Evolutionary conservation across 2,329 filamentous ascomycete species (phyloP), one percentile per base, ranked within the genome.

Genomic region (Stagonosporopsis tanaceti): DNA sequence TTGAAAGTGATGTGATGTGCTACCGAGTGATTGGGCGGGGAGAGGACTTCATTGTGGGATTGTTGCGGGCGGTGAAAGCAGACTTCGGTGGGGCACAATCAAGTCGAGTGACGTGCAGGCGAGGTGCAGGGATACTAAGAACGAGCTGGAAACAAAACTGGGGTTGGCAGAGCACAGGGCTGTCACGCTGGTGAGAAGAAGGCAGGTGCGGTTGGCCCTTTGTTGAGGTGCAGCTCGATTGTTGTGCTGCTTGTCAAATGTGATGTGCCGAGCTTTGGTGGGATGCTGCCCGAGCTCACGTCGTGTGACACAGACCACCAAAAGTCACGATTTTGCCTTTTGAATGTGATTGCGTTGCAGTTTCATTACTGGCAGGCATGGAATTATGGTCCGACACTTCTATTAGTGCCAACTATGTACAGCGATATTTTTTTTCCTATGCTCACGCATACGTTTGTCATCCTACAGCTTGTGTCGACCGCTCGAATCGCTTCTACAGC

Each of bases 41-140:
- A 59, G 60, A 56, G 60, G 64, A 62, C 66, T 73, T 71, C 72
- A 75, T 75, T 57, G 63, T 73, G 67, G 59, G 65, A 71, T 62
- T 62, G 68, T 69, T 70, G 65, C 66, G 64, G 67, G 73, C 69
- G 73, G 73, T 76, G 71, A 73, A 69, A 68, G 65, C 57, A 57
- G 54, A 57, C 52, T 60, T 55, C 57, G 39, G 70, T 67, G 71
- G 71, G 70, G 68, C 67, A 70, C 63, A 61, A 61, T 62, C 61
- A 57, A 60, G 60, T 63, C 61, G 59, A 61, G 50, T 60, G 53
- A 70, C 62, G 64, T 66, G 65, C 65, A 57, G 63, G 55, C 45
- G 50, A 46, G 57, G 55, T 54, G 60, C 59, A 63, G 59, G 61
- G 57, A 44, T 59, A 32, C 47, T 45, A 41, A 50, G 61, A 48